Conservation (phyloP, 1,139 yeast genomes). For the Yamadazyma dendronema region DNA sequence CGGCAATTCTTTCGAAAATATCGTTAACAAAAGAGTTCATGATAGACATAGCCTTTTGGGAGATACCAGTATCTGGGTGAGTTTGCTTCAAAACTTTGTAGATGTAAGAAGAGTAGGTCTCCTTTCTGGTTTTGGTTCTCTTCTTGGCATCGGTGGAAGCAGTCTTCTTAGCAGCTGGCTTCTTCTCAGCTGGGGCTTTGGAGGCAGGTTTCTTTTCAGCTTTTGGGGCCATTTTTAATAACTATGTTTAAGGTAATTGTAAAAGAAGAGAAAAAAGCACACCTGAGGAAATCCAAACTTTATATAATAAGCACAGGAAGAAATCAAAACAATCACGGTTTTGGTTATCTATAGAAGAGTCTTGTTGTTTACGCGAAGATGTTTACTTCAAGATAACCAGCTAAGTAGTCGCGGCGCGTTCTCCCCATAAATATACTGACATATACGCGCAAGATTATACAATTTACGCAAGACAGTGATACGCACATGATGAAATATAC, state of each 20-base stretch:
- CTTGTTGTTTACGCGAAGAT: background rate
- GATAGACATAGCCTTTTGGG: constrained; percentile 98
- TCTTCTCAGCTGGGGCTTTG: constrained; percentile 97
- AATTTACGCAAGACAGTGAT: background rate
- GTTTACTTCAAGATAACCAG: background rate
- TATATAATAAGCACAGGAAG: constrained; percentile 2
- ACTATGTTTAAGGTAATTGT: constrained; percentile 16
- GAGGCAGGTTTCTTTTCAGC: constrained; percentile 99
- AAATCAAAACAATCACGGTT: constrained; percentile 1
- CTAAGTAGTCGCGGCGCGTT: background rate
- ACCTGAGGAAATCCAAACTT: constrained; percentile 4
- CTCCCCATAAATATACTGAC: background rate
- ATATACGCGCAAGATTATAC: constrained; percentile 1
- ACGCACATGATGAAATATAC: background rate
- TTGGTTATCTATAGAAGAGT: background rate
- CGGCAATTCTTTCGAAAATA: constrained; percentile 91
- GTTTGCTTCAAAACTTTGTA: constrained; percentile 99
- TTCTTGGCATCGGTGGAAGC: constrained; percentile 82
- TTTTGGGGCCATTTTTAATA: constrained; percentile 82
- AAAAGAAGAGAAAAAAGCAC: constrained; percentile 9
- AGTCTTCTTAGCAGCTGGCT: constrained; percentile 95
- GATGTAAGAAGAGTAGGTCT: constrained; percentile 97
- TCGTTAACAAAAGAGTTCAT: constrained; percentile 99
- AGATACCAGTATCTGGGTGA: constrained; percentile 99
- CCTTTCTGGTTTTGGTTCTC: constrained; percentile 97